Evolutionary conservation across 192 early-diverging fungal species (phyloP), one percentile per base, ranked within the genome.

Genomic region (Mortierella alpina): DNA sequence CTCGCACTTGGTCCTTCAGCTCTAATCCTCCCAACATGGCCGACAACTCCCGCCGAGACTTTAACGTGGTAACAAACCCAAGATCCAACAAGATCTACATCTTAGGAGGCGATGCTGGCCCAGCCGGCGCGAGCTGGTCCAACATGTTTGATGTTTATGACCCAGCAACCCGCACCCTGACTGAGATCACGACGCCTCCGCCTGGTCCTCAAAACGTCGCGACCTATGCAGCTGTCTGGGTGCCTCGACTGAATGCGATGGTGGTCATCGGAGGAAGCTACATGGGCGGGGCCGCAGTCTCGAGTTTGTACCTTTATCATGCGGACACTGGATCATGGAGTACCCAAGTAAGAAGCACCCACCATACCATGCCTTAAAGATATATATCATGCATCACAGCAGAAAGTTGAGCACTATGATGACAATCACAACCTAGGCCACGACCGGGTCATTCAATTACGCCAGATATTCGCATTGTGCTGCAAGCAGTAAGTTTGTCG

Each of bases 41-140:
- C 50, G 70, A 72, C n/a, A 68, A 59, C 48, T 64, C 70, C 8
- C 59, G 77, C 7, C 49, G 77, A 39, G 77, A 80, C 18, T 80
- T 80, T 20, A 7, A 42, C 4, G 77, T 23, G 9, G 77, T 72
- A 14, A 80, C 77, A 1, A 72, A 80, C 31, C 70, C 70, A 0
- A 39, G 46, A 0, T 18, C 59, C 13, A 80, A 80, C 41, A 67
- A 68, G 54, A 68, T 70, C 4, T 80, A 80, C 59, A 52, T 80
- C 31, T 39, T 72, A 6, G 77, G 77, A 20, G 77, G 77, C 18
- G 77, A 68, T 58, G 52, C 70, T 53, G 65, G 70, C 6, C 18
- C 52, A 0, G 17, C 5, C 0, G 77, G 77, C 5, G 18, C 18
- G 1, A 72, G 22, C 18, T 51, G 15, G 9, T 44, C 58, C 20